Evolutionary conservation across 345 rosid genomes (phyloP), one percentile per base, ranked within the genome.

Genomic region (Diplotaxis tenuifolia): DNA sequence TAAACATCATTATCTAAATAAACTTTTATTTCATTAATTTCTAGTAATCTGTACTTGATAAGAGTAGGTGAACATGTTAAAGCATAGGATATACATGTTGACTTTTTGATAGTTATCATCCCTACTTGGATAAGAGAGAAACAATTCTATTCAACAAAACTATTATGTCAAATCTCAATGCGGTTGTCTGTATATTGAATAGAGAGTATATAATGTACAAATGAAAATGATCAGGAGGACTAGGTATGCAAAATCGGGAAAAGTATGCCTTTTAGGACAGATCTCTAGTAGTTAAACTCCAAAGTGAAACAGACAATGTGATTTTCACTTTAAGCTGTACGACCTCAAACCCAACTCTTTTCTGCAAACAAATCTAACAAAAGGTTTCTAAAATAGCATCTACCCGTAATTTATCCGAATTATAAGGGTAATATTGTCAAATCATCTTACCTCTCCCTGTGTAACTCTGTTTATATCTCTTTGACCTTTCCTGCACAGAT

Each of bases 301-400:
- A 50, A 68, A 62, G 56, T 61, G 58, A 63, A 28, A 28, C 70
- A 76, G 65, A 70, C 60, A 76, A 40, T 36, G 1, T 31, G 61
- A 54, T 31, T 29, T 18, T 62, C 50, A 40, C 65, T 69, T 69
- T 62, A 42, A 0, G 28, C 52, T 19, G 75, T 69, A 63, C 75
- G 79, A 75, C 79, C 79, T 69, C 28, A 75, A 75, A 54, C 8
- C 38, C 4, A 69, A 62, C 75, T 70, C 57, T 76, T 76, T 75
- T 70, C 66, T 57, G 70, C 50, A 76, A 70, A 69, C 15, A 54
- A 53, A 58, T 28, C 34, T 18, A 65, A 25, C 27, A 28, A 57
- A 36, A 22, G 27, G 9, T 10, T 14, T 68, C 0, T 15, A 16
- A 2, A 15, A 62, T 40, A 65, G 70, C 59, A 62, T 18, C n/a